Base-by-base conservation (phyloP, 2,329 filamentous ascomycete genomes). In the Fusarium continuum region DNA sequence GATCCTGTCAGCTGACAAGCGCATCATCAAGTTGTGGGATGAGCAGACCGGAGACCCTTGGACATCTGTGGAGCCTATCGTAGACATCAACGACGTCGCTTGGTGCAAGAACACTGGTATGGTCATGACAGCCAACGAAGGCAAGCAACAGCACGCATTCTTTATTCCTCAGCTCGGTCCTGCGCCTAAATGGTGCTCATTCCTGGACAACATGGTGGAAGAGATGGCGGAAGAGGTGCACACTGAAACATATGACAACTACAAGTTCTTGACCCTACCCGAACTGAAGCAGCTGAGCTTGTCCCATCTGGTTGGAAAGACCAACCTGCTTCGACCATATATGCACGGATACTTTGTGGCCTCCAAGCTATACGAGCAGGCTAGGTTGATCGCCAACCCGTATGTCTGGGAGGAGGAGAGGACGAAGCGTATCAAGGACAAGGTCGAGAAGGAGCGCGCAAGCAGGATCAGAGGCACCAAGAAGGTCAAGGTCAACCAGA, bases 311-410 rank as follows among this genome's bases (percentile, higher is more conserved):
- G 85, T 99, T 54, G 94, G 94, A 65, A 93, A 92, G 70, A 96
- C 93, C 23, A 95, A 91, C 72, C 80, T 98, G 17, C 81, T 99
- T 34, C 86, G 94, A 38, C 95, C 95, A 36, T 99, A 99, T 74
- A 99, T 99, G 96, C 95, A 99, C 75, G 96, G 95, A 69, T 98
- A 95, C 83, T 99, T 99, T 79, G 93, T 99, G 43, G 92, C 91
- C 29, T 94, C 96, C 70, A 92, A 93, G 72, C 79, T 99, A 22
- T 98, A 99, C 76, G 96, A 99, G 74, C 93, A 99, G 76, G 95
- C 95, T 16, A 85, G 91, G 51, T 81, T 99, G 58, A 97, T 98
- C 70, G 90, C 91, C 44, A 97, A 98, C 77, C 95, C 95, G 0
- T 96, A 96, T 73, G 85, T 96, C 47, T 96, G 91, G 84, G 92